Evolutionary conservation across 768 basidiomycete species (phyloP).

Genomic region (Lentinula sp.): DNA sequence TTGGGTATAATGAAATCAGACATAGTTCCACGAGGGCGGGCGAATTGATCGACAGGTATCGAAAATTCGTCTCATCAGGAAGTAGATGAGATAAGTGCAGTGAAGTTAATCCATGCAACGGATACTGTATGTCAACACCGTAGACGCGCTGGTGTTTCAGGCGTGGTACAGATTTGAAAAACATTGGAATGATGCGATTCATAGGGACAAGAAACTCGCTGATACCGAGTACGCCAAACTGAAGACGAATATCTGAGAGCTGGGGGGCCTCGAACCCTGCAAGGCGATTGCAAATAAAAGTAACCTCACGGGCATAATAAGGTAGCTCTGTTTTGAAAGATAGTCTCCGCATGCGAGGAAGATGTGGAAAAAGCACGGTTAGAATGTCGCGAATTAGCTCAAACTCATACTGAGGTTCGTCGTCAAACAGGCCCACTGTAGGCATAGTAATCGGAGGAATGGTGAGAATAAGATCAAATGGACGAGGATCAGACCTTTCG

Average conservation of each 20-base stretch:
- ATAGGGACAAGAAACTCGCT: not conserved
- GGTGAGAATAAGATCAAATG: not conserved
- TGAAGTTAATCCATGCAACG: not conserved
- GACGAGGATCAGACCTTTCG: constrained; percentile 1
- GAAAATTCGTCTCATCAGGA: not conserved
- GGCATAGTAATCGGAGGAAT: not conserved
- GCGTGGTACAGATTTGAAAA: not conserved
- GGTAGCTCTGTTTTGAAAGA: not conserved
- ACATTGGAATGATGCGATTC: not conserved
- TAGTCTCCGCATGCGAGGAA: not conserved
- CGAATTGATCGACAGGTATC: not conserved
- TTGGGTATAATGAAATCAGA: not conserved
- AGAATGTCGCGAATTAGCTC: not conserved
- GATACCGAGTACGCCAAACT: not conserved
- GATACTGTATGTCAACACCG: not conserved
- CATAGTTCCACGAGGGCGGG: not conserved
- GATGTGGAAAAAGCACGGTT: not conserved
- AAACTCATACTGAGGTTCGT: not conserved
- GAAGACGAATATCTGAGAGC: not conserved
- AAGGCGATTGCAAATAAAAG: not conserved
- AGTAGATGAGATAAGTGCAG: not conserved
- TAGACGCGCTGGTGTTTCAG: not conserved
- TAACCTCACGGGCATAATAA: not conserved
- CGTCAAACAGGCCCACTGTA: not conserved
- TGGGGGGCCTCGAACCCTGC: not conserved